Conservation (phyloP, 495 filamentous ascomycete genomes). For the Astrothelium macrocarpum region DNA sequence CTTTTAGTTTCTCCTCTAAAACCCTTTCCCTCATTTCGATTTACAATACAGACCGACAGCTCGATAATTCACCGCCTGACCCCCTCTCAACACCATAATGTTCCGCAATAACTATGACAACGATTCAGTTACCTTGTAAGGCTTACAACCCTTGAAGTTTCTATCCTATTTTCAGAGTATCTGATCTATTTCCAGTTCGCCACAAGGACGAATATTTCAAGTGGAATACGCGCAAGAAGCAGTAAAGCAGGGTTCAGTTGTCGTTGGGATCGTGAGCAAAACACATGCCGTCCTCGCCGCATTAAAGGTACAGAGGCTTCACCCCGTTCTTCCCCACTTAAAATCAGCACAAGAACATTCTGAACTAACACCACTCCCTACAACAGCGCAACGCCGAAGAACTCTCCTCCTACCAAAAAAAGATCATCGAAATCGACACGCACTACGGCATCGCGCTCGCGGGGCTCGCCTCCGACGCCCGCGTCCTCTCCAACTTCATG, state of each 20-base stretch:
- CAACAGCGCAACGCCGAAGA: conserved; percentile 92
- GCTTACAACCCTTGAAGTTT: conserved; percentile 16
- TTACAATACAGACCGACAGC: conserved; percentile 5
- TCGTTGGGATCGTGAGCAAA: conserved; percentile 93
- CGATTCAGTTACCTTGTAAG: conserved; percentile 98
- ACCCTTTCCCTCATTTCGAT: not conserved
- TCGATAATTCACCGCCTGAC: not conserved
- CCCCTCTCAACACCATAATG: conserved; percentile 49
- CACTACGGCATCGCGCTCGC: conserved; percentile 94
- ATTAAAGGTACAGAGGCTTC: conserved; percentile 62
- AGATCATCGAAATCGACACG: conserved; percentile 90
- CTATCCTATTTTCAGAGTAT: conserved; percentile 4
- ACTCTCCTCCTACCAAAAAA: conserved; percentile 98
- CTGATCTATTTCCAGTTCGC: conserved; percentile 57
- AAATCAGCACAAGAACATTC: conserved; percentile 7
- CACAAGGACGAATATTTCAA: conserved; percentile 98
- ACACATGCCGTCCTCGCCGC: conserved; percentile 94
- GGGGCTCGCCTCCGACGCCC: conserved; percentile 93
- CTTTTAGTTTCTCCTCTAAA: not conserved
- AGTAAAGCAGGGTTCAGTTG: conserved; percentile 97
- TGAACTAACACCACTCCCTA: conserved; percentile 13
- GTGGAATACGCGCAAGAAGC: conserved; percentile 98
- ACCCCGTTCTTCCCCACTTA: not conserved
- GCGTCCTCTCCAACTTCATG: conserved; percentile 99
- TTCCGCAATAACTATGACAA: conserved; percentile 99